Percentiles rank a stretch among this genome's conserved stretches.
Evolutionary conservation across 2,329 filamentous ascomycete species (phyloP).

Genomic region (Hypoxylon sp.): DNA sequence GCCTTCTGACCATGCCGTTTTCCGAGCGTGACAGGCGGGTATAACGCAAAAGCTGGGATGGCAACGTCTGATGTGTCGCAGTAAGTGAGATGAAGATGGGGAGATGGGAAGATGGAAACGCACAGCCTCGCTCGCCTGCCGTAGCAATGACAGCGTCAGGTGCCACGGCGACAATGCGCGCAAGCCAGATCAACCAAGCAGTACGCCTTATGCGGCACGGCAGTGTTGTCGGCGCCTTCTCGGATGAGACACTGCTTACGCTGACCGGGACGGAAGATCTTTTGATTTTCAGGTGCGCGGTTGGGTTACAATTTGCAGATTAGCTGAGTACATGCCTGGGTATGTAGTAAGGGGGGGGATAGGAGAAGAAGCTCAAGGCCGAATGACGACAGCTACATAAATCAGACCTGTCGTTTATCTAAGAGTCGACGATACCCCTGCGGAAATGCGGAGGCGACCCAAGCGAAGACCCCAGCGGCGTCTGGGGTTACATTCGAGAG

Average conservation of each 20-base stretch:
- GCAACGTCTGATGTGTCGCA: no score
- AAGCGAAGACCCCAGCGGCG: not conserved
- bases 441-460: conserved; percentile 12
- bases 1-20: not conserved
- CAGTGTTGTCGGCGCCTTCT: conserved; percentile 19
- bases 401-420: conserved; percentile 15
- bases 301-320: not conserved
- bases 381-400: conserved; percentile 20
- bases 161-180: not conserved
- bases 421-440: not conserved
- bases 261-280: conserved; percentile 15
- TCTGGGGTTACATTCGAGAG: conserved; percentile 11
- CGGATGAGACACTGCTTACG: conserved; percentile 16
- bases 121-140: no score
- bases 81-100: not conserved
- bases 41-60: not conserved
- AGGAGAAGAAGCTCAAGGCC: not conserved
- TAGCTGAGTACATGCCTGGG: not conserved
- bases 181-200: not conserved
- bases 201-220: not conserved
- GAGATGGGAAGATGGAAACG: no score
- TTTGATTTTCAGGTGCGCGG: not conserved
- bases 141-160: not conserved
- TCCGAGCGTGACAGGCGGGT: not conserved
- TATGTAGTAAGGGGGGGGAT: not conserved